phyloP scores from a whole-genome alignment of 306 rosid genomes.

The Abrus pulchellus region DNA sequence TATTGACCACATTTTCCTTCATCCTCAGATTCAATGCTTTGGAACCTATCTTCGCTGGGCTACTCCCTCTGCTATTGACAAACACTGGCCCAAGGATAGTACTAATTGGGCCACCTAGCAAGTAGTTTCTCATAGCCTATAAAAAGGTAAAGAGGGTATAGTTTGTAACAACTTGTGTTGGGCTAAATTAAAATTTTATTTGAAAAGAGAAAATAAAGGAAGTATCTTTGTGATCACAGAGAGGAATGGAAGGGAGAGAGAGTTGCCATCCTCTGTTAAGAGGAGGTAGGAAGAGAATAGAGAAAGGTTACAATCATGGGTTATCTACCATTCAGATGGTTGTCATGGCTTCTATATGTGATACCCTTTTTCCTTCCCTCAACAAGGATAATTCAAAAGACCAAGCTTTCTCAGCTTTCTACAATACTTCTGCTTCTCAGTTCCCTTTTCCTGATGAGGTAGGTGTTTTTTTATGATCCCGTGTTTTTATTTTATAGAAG shows the following conservation, averaged over 20 bases:
- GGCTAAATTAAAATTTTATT: background rate
- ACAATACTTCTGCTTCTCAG: conserved; percentile 67
- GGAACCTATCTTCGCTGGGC: too few relatives aligned
- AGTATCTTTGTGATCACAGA: background rate
- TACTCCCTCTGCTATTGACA: background rate
- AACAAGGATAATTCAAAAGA: conserved; percentile 34
- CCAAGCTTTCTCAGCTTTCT: conserved; percentile 54
- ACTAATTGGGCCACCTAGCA: background rate
- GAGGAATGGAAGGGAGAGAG: conserved; percentile 48
- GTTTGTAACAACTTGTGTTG: background rate
- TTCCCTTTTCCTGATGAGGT: conserved; percentile 85
- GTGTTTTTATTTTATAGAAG: background rate
- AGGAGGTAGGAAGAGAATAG: conserved; percentile 52
- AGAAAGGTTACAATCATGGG: conserved; percentile 66
- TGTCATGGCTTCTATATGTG: conserved; percentile 72
- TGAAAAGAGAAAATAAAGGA: background rate
- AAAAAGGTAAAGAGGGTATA: background rate
- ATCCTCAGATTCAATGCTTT: too few relatives aligned
- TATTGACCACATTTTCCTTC: background rate
- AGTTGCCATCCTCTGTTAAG: conserved; percentile 62
- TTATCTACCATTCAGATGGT: conserved; percentile 71
- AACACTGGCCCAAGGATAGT: background rate
- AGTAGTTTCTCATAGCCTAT: background rate
- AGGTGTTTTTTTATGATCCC: background rate
- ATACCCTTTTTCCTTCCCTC: conserved; percentile 74